Conservation (phyloP, 2,329 filamentous ascomycete species). For the Ascocoryne sarcoides region DNA sequence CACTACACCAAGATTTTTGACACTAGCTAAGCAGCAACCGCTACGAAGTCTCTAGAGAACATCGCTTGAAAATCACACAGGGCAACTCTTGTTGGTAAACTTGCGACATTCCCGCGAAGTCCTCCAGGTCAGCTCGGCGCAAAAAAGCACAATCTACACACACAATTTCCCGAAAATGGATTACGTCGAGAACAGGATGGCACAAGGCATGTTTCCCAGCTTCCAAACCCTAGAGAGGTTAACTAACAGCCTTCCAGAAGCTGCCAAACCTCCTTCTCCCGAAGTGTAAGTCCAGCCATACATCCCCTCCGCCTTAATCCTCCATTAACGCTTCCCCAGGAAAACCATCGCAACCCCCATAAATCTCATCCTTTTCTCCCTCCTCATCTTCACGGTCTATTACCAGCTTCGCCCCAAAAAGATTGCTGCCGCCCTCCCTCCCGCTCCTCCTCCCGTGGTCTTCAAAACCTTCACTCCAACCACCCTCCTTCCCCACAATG, state of each 20-base stretch:
- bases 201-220: conserved; percentile 16
- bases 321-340: conserved; percentile 9
- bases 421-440: conserved; percentile 34
- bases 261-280: conserved; percentile 22
- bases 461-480: conserved; percentile 66
- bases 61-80: too few relatives aligned
- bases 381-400: conserved; percentile 52
- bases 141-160: not conserved
- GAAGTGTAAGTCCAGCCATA: conserved; percentile 27
- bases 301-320: not conserved
- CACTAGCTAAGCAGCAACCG: too few relatives aligned
- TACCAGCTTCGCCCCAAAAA: conserved; percentile 41
- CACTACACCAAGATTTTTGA: too few relatives aligned
- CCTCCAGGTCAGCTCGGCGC: too few relatives aligned
- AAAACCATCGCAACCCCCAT: conserved; percentile 46
- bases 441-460: conserved; percentile 48
- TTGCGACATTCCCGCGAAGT: too few relatives aligned
- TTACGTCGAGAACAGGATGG: conserved; percentile 30
- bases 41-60: too few relatives aligned
- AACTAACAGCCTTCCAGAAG: conserved; percentile 16
- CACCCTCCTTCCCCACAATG: conserved; percentile 81
- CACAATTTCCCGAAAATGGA: conserved; percentile 19
- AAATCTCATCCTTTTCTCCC: conserved; percentile 49
- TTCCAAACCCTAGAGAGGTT: not conserved
- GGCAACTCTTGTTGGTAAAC: too few relatives aligned